These are phyloP conservation scores for Triticum turgidum DNA, from an alignment of 176 grass and related monocot species.

Conservation along the genomic window DNA sequence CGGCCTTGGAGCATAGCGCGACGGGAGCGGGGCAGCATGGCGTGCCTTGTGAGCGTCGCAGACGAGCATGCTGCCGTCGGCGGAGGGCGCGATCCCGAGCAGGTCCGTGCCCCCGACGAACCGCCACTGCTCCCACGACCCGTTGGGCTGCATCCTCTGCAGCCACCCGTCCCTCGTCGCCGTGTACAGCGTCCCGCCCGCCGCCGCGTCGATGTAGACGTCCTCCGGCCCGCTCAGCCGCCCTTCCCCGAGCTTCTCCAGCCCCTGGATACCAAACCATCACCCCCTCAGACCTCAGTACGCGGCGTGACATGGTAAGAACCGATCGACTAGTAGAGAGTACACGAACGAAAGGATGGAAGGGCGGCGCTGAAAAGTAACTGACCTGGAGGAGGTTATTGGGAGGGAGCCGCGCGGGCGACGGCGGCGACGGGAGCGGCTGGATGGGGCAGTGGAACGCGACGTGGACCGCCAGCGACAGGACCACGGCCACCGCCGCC, in stretches of 20 bases:
- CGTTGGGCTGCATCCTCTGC: slow-evolving; percentile 50
- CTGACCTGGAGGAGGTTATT: slow-evolving; percentile 62
- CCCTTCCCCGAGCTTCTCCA: slow-evolving; percentile 67
- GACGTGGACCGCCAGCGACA: slow-evolving; percentile 33
- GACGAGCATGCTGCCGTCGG: slow-evolving; percentile 44
- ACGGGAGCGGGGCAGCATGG: background rate
- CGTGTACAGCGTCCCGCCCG: slow-evolving; percentile 48
- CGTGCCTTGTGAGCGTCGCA: slow-evolving; percentile 53
- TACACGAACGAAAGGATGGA: too few species aligned
- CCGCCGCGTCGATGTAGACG: slow-evolving; percentile 56
- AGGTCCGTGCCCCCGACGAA: slow-evolving; percentile 40
- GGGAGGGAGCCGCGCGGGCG: slow-evolving; percentile 12
- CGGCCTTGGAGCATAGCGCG: too few species aligned
- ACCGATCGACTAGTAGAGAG: background rate
- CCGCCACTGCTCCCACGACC: slow-evolving; percentile 59
- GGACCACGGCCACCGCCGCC: slow-evolving; percentile 11
- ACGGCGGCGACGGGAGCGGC: slow-evolving; percentile 31
- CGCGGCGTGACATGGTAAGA: too few species aligned
- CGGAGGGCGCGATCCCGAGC: slow-evolving; percentile 45
- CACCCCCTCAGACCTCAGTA: background rate
- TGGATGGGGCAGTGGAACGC: slow-evolving; percentile 53
- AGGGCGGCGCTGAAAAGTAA: background rate
- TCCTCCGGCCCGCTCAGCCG: slow-evolving; percentile 53
- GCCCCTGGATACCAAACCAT: slow-evolving; percentile 12
- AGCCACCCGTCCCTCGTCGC: slow-evolving; percentile 68